Evolutionary conservation across 176 grass and related monocot species (phyloP), one percentile per base, ranked within the genome.

Genomic region (Bothriochloa decipiens): DNA sequence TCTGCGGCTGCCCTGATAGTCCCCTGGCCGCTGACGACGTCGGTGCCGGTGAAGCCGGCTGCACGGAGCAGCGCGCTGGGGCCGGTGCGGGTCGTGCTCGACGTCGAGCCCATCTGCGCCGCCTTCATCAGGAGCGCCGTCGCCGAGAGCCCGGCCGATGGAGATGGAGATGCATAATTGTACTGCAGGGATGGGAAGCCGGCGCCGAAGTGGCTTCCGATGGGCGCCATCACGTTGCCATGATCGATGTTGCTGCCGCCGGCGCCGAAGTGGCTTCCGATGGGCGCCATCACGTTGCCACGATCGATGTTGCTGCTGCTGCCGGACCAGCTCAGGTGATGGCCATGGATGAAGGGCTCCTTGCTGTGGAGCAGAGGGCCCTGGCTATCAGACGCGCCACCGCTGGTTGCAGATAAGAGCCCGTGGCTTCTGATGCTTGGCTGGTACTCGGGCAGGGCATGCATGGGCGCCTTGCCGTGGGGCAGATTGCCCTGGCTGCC

Each of bases 91-190:
- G 20, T n/a, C 20, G 72, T 79, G 60, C 88, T 90, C 22, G 86
- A 83, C n/a, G 86, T 92, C n/a, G 89, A 92, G 17, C 91, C 96
- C 89, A 99, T 96, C 81, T 96, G 93, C 0, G 96, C 88, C 0
- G 96, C 96, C 78, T 94, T 99, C 83, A 96, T 88, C 39, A 99
- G 84, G 10, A 99, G 89, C 52, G 96, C 96, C 1, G 96, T 99
- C 7, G 96, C 93, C 2, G 96, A 96, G 91, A 32, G 93, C 78
- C 36, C 61, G 68, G 1, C 60, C 73, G 17, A 57, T 57, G 52
- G 52, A 0, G 84, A 41, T 17, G 79, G 69, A 0, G 82, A 71
- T 4, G 82, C 49, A 35, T 32, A 32, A 1, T 55, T 88, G 75
- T 86, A 92, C 57, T 6, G 4, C 42, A 83, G 12, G 20, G 84